These are phyloP conservation scores for Dissophora globulifera DNA, from an alignment of 192 early-diverging fungal genomes.

Conservation along the genomic window DNA sequence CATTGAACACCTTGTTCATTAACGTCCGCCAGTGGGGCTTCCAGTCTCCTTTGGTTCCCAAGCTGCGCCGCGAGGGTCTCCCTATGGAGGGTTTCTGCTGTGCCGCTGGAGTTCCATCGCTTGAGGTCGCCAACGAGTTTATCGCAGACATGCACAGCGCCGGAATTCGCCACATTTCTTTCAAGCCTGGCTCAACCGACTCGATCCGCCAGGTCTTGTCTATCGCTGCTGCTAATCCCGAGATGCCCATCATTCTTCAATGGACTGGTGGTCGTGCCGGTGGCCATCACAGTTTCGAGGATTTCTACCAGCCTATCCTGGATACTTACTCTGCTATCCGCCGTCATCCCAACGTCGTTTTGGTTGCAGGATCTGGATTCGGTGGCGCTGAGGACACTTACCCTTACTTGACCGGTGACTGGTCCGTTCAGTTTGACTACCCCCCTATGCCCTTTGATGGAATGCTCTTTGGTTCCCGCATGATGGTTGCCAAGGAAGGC, in stretches of 20 bases:
- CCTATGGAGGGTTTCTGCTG: slow-evolving; percentile 93
- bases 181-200: slow-evolving; percentile 84
- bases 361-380: slow-evolving; percentile 94
- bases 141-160: slow-evolving; percentile 75
- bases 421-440: slow-evolving; percentile 80
- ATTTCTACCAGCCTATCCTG: slow-evolving; percentile 92
- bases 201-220: slow-evolving; percentile 85
- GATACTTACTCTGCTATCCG: slow-evolving; percentile 89
- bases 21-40: slow-evolving; percentile 93
- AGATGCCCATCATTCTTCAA: slow-evolving; percentile 90
- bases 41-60: slow-evolving; percentile 83
- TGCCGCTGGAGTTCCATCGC: slow-evolving; percentile 91
- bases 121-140: slow-evolving; percentile 87
- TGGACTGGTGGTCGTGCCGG: slow-evolving; percentile 98
- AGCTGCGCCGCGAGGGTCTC: slow-evolving; percentile 83
- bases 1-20: slow-evolving; percentile 91
- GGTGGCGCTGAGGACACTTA: slow-evolving; percentile 87
- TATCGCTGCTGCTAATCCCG: slow-evolving; percentile 84
- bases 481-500: slow-evolving; percentile 94
- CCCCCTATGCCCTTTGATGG: slow-evolving; percentile 98
- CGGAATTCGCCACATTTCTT: slow-evolving; percentile 85
- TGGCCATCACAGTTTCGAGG: slow-evolving; percentile 97
- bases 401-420: slow-evolving; percentile 95
- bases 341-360: slow-evolving; percentile 78
- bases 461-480: slow-evolving; percentile 93